Evolutionary conservation across 106 monocot genomes (phyloP), one percentile per base, ranked within the genome.

Genomic region (Allium sativum): DNA sequence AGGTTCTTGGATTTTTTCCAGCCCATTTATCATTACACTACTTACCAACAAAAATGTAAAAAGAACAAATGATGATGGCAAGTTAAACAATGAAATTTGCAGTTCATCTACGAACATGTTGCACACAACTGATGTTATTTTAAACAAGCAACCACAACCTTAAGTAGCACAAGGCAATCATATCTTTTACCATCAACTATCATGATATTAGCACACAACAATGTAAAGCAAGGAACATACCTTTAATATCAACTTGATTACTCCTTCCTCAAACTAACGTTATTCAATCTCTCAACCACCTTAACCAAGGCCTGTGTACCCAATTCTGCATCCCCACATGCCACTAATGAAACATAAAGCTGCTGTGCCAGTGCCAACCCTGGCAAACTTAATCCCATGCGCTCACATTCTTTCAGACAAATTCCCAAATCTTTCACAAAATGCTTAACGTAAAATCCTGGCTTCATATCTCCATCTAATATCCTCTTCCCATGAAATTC

Each of bases 371-470:
- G 70, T 5, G 89, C 90, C 60, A 95, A 62, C 14, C 94, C 94
- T 0, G 94, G 90, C 74, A 95, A 58, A 8, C 83, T 76, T 22
- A 95, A 42, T 21, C 94, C 94, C 81, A 95, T 77, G 41, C 57
- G 61, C 72, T 84, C 81, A 73, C 94, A 90, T 53, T 95, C 94
- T 72, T 79, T 84, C 79, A 95, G 66, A 61, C 94, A 95, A 44
- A 95, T 86, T 45, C 94, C 94, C 42, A 95, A 68, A 58, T 95
- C 94, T 81, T 95, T 95, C 43, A 87, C 94, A 52, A 95, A 95
- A 58, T 95, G 94, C 43, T 77, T 80, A n/a, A 95, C 90, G 48
- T 76, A 95, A 67, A 95, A 95, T 40, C 94, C 90, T 5, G 94
- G 77, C 44, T 64, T 81, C 83, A 95, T 84, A 48, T 95, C 86